Evolutionary conservation across 441 rosid genomes (phyloP).

Genomic region (Flueggea neowawraea): DNA sequence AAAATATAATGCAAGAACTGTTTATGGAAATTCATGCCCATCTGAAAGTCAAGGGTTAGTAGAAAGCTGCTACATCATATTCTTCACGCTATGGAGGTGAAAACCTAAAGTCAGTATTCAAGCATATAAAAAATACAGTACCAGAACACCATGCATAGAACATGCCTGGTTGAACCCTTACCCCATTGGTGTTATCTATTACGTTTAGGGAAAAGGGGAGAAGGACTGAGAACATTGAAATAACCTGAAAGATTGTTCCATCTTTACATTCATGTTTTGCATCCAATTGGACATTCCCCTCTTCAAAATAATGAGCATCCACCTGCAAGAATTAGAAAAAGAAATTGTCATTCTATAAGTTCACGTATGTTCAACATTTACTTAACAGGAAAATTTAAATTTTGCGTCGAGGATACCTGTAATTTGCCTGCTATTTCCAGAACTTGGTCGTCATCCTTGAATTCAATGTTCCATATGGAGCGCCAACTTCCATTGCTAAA

Average conservation of each 20-base stretch:
- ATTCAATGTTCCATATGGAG: slow-evolving; percentile 83
- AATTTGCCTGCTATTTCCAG: slow-evolving; percentile 73
- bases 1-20: too few relatives aligned
- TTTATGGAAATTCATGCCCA: too few relatives aligned
- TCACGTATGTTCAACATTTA: not conserved
- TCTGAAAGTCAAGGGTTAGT: too few relatives aligned
- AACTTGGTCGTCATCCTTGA: slow-evolving; percentile 72
- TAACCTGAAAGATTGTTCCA: slow-evolving; percentile 86
- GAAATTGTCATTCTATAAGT: not conserved
- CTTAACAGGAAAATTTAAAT: not conserved
- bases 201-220: too few relatives aligned
- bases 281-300: slow-evolving; percentile 98
- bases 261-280: slow-evolving; percentile 85
- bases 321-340: slow-evolving; percentile 46
- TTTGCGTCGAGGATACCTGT: slow-evolving; percentile 48
- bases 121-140: too few relatives aligned
- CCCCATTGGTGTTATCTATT: too few relatives aligned
- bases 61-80: too few relatives aligned
- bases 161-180: too few relatives aligned
- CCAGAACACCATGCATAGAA: too few relatives aligned
- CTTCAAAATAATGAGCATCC: slow-evolving; percentile 96
- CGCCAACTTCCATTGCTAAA: slow-evolving; percentile 97
- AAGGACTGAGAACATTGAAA: not conserved
- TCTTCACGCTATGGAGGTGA: too few relatives aligned
- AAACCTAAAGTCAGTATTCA: too few relatives aligned